Conservation (phyloP, 2,329 filamentous ascomycete genomes). For the Pseudogymnoascus sp. region DNA sequence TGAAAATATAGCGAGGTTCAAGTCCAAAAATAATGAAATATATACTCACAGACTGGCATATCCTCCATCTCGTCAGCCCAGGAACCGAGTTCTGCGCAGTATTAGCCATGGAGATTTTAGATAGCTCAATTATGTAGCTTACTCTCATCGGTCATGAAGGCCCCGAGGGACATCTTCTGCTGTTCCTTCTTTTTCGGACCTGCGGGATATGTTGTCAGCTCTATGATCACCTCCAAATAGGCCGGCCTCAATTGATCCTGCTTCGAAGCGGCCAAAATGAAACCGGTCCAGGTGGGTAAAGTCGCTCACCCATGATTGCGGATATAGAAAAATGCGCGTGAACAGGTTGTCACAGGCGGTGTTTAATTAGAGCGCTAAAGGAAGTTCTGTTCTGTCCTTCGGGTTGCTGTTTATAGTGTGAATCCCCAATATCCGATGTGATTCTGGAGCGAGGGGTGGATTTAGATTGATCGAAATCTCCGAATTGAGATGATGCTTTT, state of each 20-base stretch:
- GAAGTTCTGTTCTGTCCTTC: slow-evolving; percentile 7
- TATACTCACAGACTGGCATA: slow-evolving; percentile 31
- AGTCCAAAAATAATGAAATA: neutral
- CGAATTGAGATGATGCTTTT: slow-evolving; percentile 11
- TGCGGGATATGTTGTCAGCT: neutral
- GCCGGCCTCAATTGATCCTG: slow-evolving; percentile 1
- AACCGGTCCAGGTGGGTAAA: neutral
- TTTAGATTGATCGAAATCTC: slow-evolving; percentile 5
- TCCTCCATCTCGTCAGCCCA: slow-evolving; percentile 99
- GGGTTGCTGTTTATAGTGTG: slow-evolving; percentile 6
- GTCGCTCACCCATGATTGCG: slow-evolving; percentile 9
- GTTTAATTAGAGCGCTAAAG: neutral
- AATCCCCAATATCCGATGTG: slow-evolving; percentile 7
- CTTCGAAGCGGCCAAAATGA: neutral
- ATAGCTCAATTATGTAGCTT: slow-evolving; percentile 37
- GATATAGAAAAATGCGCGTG: slow-evolving; percentile 8
- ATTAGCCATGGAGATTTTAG: slow-evolving; percentile 37
- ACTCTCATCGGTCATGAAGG: slow-evolving; percentile 91
- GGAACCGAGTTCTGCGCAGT: slow-evolving; percentile 60
- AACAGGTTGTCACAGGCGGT: neutral
- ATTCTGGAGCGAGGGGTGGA: slow-evolving; percentile 7
- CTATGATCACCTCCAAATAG: neutral
- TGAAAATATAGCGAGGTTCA: neutral
- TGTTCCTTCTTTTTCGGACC: slow-evolving; percentile 60
- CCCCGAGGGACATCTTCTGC: slow-evolving; percentile 96